Conservation (phyloP, 129 eudicot species). For the sunflower (Helianthus annuus) region DNA sequence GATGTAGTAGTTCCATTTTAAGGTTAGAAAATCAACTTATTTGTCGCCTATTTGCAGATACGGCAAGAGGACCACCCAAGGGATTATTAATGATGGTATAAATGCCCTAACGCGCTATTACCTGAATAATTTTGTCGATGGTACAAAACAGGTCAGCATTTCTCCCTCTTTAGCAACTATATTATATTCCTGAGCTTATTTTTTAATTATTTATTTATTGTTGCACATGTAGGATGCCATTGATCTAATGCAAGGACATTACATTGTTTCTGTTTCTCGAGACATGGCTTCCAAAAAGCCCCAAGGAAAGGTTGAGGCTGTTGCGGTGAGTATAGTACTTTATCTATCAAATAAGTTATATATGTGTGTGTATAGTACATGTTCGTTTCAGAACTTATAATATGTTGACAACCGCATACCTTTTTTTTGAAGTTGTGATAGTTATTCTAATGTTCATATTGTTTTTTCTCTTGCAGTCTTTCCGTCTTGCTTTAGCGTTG, state of each 20-base stretch:
- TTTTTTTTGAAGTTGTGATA: not conserved
- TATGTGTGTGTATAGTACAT: too few species aligned
- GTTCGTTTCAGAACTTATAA: too few species aligned
- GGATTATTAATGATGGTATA: constrained; percentile 71
- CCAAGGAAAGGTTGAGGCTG: constrained; percentile 63
- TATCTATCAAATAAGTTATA: not conserved
- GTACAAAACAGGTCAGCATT: constrained; percentile 80
- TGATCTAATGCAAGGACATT: constrained; percentile 90
- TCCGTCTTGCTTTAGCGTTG: constrained; percentile 70
- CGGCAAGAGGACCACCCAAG: constrained; percentile 77
- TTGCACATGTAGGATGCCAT: constrained; percentile 70
- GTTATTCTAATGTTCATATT: constrained; percentile 8
- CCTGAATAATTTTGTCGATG: constrained; percentile 87
- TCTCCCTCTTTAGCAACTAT: constrained; percentile 8
- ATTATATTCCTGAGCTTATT: not conserved
- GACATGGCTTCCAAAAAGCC: constrained; percentile 57
- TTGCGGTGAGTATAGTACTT: constrained; percentile 68
- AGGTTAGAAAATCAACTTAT: constrained; percentile 11
- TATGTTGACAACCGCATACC: not conserved
- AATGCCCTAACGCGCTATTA: constrained; percentile 87
- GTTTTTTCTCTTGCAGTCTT: constrained; percentile 51
- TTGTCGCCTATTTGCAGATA: constrained; percentile 41
- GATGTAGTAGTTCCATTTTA: constrained; percentile 4
- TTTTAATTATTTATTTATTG: not conserved
- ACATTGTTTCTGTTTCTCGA: constrained; percentile 67